phyloP scores from a whole-genome alignment of 768 basidiomycete species.

The Suillus clintonianus region DNA sequence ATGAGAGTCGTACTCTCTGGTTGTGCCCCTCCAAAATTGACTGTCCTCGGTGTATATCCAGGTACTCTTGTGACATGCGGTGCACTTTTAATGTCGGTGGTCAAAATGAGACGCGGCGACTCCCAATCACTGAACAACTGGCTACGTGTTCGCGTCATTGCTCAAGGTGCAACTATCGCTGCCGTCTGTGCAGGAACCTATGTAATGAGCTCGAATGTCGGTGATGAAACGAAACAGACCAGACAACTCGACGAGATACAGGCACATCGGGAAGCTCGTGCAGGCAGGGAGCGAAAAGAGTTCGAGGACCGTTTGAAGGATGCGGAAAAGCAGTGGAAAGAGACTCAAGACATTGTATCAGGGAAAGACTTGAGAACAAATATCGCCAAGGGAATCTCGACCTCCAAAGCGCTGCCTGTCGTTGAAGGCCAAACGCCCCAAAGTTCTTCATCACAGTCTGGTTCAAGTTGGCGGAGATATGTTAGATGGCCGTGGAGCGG shows the following conservation, averaged over 20 bases:
- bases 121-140: constrained; percentile 68
- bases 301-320: constrained; percentile 59
- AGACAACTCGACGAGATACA: constrained; percentile 27
- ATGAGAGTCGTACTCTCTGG: not conserved
- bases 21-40: not conserved
- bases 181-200: constrained; percentile 54
- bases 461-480: constrained; percentile 10
- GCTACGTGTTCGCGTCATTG: constrained; percentile 74
- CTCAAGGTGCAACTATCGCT: constrained; percentile 72
- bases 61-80: constrained; percentile 65
- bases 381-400: not conserved
- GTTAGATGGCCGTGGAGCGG: constrained; percentile 8
- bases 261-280: constrained; percentile 32
- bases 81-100: constrained; percentile 66
- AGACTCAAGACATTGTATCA: not conserved
- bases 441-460: not conserved
- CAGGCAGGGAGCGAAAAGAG: constrained; percentile 48
- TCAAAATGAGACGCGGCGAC: constrained; percentile 65
- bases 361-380: not conserved
- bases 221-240: constrained; percentile 28
- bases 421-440: not conserved
- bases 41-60: constrained; percentile 24
- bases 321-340: constrained; percentile 51
- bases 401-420: too few relatives aligned
- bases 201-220: constrained; percentile 9